A percentile compares a stretch with the other conserved stretches of the same genome.
Evolutionary conservation across 139 green algal genomes (phyloP).

Genomic region (Eudorina sp.): DNA sequence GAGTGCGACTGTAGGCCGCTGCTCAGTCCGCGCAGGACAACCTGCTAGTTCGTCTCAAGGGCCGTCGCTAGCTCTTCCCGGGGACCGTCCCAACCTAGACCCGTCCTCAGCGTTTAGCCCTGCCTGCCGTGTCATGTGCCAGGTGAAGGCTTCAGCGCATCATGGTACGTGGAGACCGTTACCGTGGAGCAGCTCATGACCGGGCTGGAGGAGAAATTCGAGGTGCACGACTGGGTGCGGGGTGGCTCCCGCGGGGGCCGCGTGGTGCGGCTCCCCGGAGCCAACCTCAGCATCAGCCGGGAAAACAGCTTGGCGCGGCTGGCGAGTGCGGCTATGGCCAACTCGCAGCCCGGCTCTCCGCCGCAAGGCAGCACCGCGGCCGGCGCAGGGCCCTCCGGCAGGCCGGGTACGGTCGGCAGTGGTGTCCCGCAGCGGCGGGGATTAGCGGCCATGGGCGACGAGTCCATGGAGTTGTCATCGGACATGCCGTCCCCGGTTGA

Average conservation of each 20-base stretch:
- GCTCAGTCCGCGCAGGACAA: too few species aligned
- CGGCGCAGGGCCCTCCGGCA: neutral
- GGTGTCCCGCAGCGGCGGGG: neutral
- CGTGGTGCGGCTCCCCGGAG: slow-evolving; percentile 27
- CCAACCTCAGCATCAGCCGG: slow-evolving; percentile 33
- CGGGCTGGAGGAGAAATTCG: slow-evolving; percentile 39
- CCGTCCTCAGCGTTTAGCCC: too few species aligned
- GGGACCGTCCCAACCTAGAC: too few species aligned
- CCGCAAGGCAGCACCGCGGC: neutral
- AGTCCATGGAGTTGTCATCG: slow-evolving; percentile 45
- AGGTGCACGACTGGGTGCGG: slow-evolving; percentile 55
- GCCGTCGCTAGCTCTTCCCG: too few species aligned
- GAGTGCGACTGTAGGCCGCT: too few species aligned
- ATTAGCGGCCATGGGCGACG: slow-evolving; percentile 24
- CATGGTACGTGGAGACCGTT: slow-evolving; percentile 54
- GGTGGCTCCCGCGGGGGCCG: slow-evolving; percentile 37
- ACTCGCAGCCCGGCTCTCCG: slow-evolving; percentile 3
- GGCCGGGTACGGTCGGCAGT: neutral
- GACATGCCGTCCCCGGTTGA: neutral
- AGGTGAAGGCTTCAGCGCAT: slow-evolving; percentile 48
- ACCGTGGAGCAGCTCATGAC: slow-evolving; percentile 52
- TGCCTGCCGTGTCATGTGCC: too few species aligned
- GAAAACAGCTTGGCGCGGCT: slow-evolving; percentile 40
- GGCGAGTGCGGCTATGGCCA: neutral
- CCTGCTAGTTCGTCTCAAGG: too few species aligned